Percentiles rank a stretch among this genome's conserved stretches.
phyloP scores from a whole-genome alignment of 2,329 filamentous ascomycete genomes.

The Monilinia aucupariae region DNA sequence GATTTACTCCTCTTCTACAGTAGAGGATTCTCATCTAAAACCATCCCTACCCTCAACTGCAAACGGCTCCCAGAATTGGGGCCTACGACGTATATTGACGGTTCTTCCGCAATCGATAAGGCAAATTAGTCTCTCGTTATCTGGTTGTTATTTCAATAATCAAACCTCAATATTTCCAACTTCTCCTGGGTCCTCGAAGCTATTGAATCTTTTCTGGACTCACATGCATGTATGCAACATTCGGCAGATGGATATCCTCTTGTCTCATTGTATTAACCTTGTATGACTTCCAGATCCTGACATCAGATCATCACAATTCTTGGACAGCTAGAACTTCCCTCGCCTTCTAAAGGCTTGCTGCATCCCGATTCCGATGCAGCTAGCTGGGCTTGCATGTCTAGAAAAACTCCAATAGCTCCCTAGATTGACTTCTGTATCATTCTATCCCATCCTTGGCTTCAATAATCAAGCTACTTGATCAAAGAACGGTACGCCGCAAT shows the following conservation, averaged over 20 bases:
- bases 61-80: not conserved
- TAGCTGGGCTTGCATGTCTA: constrained; percentile 1
- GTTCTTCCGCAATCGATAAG: not conserved
- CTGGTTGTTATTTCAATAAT: not conserved
- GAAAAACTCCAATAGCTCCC: constrained; percentile 10
- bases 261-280: constrained; percentile 8
- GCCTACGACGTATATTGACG: not conserved
- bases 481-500: constrained; percentile 10
- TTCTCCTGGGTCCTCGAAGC: not conserved
- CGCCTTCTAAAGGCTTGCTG: not conserved
- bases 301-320: constrained; percentile 19
- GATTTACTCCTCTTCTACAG: not conserved
- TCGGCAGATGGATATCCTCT: not conserved
- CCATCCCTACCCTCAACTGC: not conserved
- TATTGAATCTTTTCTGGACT: not conserved
- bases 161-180: not conserved
- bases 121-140: not conserved
- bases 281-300: constrained; percentile 12
- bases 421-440: not conserved
- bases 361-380: constrained; percentile 3
- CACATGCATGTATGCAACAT: not conserved
- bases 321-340: constrained; percentile 5
- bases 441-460: not conserved
- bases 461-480: constrained; percentile 4
- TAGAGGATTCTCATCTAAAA: not conserved